A percentile compares a stretch with the other conserved stretches of the same genome.
These are phyloP conservation scores for Suillus spraguei DNA, from an alignment of 768 basidiomycete species.

Conservation along the genomic window DNA sequence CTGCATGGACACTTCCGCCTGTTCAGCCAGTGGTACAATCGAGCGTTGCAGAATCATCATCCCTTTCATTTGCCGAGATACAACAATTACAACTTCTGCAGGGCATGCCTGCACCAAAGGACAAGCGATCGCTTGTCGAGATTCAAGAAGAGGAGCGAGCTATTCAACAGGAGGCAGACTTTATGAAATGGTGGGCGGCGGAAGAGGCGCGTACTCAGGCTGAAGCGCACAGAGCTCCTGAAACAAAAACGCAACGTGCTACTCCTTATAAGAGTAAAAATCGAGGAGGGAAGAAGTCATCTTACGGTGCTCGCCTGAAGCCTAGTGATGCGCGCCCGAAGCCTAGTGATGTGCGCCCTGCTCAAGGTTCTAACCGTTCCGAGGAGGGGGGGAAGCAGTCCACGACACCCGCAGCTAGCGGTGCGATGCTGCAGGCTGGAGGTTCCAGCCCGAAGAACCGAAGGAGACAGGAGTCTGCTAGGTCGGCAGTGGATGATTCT, in stretches of 20 bases:
- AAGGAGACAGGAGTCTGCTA: not conserved
- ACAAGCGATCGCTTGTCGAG: constrained; percentile 13
- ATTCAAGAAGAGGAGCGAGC: constrained; percentile 86
- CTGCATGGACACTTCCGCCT: constrained; percentile 67
- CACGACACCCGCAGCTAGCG: not conserved
- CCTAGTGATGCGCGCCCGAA: not conserved
- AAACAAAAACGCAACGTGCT: not conserved
- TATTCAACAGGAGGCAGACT: constrained; percentile 71
- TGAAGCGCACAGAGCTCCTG: constrained; percentile 31
- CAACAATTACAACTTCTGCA: constrained; percentile 76
- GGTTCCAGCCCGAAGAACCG: not conserved
- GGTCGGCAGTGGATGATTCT: not conserved
- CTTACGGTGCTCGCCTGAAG: not conserved
- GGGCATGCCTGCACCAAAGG: constrained; percentile 12
- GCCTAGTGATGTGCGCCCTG: not conserved
- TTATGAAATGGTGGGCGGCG: constrained; percentile 86
- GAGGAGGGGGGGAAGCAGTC: not conserved
- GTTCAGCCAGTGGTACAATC: constrained; percentile 46
- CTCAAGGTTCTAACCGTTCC: not conserved
- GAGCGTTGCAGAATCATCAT: constrained; percentile 23
- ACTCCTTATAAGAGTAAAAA: not conserved
- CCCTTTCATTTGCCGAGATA: constrained; percentile 79
- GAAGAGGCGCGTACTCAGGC: constrained; percentile 74
- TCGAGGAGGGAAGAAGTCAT: not conserved
- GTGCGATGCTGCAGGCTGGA: not conserved